Evolutionary conservation across 768 basidiomycete genomes (phyloP), one percentile per base, ranked within the genome.

Genomic region (Boletellus ananiceps): DNA sequence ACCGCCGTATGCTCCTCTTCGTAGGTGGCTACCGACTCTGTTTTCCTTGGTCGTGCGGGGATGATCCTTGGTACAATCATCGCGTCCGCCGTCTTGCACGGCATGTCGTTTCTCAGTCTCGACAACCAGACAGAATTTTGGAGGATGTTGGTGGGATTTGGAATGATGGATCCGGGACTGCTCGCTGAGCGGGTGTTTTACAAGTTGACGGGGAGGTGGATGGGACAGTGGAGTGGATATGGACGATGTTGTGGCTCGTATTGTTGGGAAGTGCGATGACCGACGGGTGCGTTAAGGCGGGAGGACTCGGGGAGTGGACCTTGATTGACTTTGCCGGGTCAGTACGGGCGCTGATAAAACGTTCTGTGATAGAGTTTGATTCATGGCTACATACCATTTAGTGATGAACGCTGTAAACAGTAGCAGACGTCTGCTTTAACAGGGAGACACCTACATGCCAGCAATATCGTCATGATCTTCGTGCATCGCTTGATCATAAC

Each of bases 81-180:
- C 2, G 59, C 76, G 5, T 86, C 85, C 0, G 82, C 72, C 1
- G 37, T 82, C 5, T 58, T 83, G 6, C 86, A 88, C 52, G 69
- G 79, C 49, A 41, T 76, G 4, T 73, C 73, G 6, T 32, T 80
- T 40, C 77, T 76, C 73, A 73, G 75, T 0, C 69, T 83, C 71
- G 75, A 76, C 2, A 60, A 66, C 5, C 74, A 72, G 8, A 63
- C 69, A 0, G 78, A 81, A 19, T 67, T 74, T 14, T 48, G 49
- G 53, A 47, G 57, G 23, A 69, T 79, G 37, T 61, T 68, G 0
- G 73, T 75, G 1, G 79, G 77, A 53, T 86, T 84, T 57, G 51
- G 82, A 25, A 65, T 80, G 61, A 81, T 76, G 68, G 82, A 73
- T 11, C 51, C 77, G 0, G 81, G 79, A 2, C 56, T 79, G 14